Evolutionary conservation across 345 rosid genomes (phyloP).

Genomic region (Gossypium turneri): DNA sequence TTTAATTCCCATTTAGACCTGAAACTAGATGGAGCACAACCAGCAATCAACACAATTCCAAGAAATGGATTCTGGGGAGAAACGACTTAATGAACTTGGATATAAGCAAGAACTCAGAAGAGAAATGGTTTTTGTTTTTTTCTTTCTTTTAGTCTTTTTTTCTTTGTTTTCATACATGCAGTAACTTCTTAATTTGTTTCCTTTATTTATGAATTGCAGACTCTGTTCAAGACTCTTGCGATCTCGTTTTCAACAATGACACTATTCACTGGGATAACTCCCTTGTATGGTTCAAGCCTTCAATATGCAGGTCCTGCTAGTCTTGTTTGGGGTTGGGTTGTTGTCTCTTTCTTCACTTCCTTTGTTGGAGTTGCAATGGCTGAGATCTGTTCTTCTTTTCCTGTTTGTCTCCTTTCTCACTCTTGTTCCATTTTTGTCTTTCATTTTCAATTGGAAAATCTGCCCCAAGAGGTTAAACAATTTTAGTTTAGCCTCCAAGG

Average conservation of each 20-base stretch:
- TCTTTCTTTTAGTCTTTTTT: neutral
- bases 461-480: neutral
- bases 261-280: slow-evolving; percentile 59
- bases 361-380: slow-evolving; percentile 61
- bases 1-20: neutral
- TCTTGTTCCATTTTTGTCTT: neutral
- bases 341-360: slow-evolving; percentile 62
- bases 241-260: slow-evolving; percentile 65
- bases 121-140: slow-evolving; percentile 39
- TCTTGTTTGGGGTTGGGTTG: slow-evolving; percentile 68
- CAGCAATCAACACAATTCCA: neutral
- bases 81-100: slow-evolving; percentile 55
- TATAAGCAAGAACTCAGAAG: slow-evolving; percentile 65
- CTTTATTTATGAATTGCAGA: slow-evolving; percentile 27
- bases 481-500: neutral
- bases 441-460: neutral
- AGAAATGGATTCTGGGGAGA: slow-evolving; percentile 63
- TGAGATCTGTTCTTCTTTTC: slow-evolving; percentile 67
- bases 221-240: slow-evolving; percentile 55
- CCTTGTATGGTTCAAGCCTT: slow-evolving; percentile 60
- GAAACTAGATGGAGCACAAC: neutral
- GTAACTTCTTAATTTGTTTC: neutral
- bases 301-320: slow-evolving; percentile 53
- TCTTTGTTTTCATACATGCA: neutral
- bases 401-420: slow-evolving; percentile 27